Evolutionary conservation across 164 flowering plant species (phyloP).

Genomic region (Taxillus chinensis): DNA sequence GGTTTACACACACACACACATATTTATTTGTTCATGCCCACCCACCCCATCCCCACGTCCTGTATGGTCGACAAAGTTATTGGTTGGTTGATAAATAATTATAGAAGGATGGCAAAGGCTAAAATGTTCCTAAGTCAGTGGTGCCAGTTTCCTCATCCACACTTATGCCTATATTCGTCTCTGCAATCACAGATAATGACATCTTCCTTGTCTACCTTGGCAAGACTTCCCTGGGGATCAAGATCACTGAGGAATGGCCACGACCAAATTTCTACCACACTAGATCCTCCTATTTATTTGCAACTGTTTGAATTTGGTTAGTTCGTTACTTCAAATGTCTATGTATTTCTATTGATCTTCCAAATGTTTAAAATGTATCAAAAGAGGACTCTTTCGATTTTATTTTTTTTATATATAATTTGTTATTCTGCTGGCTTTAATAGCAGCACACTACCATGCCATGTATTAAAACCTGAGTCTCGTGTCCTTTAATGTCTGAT

Average conservation of each 20-base stretch:
- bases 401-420: not conserved
- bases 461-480: no score
- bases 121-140: not conserved
- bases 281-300: slow-evolving; percentile 29
- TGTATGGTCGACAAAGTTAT: no score
- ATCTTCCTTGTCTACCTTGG: slow-evolving; percentile 51
- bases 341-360: not conserved
- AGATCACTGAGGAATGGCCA: slow-evolving; percentile 18
- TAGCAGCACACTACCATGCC: no score
- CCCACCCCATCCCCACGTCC: not conserved
- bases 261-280: slow-evolving; percentile 9
- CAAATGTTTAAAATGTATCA: not conserved
- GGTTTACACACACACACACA: not conserved
- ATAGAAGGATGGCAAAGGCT: not conserved
- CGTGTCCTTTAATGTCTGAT: no score
- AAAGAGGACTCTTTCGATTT: not conserved
- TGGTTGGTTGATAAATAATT: not conserved
- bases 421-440: no score
- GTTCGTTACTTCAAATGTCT: not conserved
- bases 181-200: slow-evolving; percentile 36
- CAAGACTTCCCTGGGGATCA: slow-evolving; percentile 76
- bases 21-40: not conserved
- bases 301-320: slow-evolving; percentile 72
- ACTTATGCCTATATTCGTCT: not conserved
- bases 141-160: not conserved